Evolutionary conservation across 192 early-diverging fungal species (phyloP), one percentile per base, ranked within the genome.

Genomic region (Coemansia sp.): DNA sequence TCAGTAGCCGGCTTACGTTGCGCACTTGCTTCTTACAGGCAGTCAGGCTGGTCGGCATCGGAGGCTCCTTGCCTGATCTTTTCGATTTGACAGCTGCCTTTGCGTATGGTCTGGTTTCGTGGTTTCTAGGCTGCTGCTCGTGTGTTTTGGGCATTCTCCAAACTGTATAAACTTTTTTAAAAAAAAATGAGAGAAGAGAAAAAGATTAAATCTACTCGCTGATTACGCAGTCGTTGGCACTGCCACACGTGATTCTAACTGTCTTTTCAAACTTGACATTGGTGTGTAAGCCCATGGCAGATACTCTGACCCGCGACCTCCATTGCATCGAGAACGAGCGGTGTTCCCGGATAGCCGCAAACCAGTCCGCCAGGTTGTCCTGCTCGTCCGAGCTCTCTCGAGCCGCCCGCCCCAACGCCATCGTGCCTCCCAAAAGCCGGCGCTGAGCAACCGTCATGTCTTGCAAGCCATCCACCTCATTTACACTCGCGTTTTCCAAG

Each of bases 231-330:
- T 62, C 60, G 5, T 58, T 59, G 11, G 55, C 28, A 15, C 51
- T 32, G 23, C 37, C 56, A 43, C 71, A 75, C 11, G 55, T 17
- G n/a, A 75, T 53, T 34, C 39, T 52, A 23, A 75, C 71, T 10
- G 50, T 48, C 49, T 75, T 75, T 51, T 75, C 71, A 56, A 75
- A 75, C 53, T 31, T 50, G 53, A 75, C 43, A 31, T 75, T 40
- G 10, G 71, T 52, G 40, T 68, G 71, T 41, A 75, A 32, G 8
- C 71, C 71, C 49, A 75, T 51, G 11, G 65, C 71, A 0, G 71
- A 64, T 16, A 68, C 51, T 23, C 51, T 55, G 41, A 68, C 71
- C 11, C 42, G 51, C 34, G 71, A 75, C 38, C 44, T 54, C 71
- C 71, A 75, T 46, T 62, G 56, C 71, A 75, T 75, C 1, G 71